Evolutionary conservation across 1,284 basidiomycete species (phyloP), one percentile per base, ranked within the genome.

Genomic region (Austroboletus sp.): DNA sequence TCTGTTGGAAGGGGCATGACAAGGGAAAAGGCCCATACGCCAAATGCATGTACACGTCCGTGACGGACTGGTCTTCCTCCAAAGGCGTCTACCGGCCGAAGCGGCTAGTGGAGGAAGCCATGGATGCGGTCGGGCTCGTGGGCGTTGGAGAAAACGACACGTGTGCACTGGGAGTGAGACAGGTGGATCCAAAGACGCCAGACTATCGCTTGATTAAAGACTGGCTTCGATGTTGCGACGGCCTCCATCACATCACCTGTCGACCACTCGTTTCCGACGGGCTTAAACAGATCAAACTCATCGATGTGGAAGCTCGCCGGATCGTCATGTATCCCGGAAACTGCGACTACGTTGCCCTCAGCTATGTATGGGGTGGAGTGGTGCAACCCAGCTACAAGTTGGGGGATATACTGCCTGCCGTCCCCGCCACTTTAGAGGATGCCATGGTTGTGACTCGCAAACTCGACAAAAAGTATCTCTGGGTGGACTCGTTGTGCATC

Each of bases 341-440:
- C 21, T 45, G 44, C 17, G 44, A 49, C 4, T 58, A 52, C 31
- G 11, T 56, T 25, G 45, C 60, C 1, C 49, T 51, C 15, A 62
- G 57, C 31, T 57, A 61, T 11, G 53, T 61, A 6, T 61, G 56
- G 60, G 58, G 60, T 15, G 46, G 40, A 9, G 38, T 47, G 6
- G 36, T 17, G 1, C 49, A 55, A 17, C 31, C 35, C 3, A 40
- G 38, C 21, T 49, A 41, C 46, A 49, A 44, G 13, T 38, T 46
- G 1, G 37, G 54, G 25, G 46, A 45, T 6, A 8, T 32, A 13
- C 27, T 49, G 1, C 45, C 47, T 3, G 31, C 34, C n/a, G 33
- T 55, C 33, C 54, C 46, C 9, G 37, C 41, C 13, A 58, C 58
- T 3, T 49, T 60, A 3, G 48, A 49, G 15, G 53, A 58, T 34